Conservation (phyloP, 2,329 filamentous ascomycete species). For the Colletotrichum echinochloae region DNA sequence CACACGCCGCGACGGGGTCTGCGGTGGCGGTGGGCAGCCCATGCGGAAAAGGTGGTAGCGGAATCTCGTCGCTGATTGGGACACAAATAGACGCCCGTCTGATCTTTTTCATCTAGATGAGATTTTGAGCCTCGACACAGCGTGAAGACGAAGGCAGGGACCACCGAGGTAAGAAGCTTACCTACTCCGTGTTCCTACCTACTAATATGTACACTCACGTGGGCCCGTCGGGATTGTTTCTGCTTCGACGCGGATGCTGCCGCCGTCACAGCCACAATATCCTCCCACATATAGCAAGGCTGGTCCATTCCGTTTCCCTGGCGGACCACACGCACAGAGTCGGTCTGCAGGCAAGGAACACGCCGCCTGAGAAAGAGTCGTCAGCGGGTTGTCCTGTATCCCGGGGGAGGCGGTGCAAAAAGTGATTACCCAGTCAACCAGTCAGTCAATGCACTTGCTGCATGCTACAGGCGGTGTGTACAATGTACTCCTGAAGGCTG, state of each 20-base stretch:
- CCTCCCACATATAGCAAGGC: neutral
- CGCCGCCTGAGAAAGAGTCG: constrained; percentile 11
- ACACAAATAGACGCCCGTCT: neutral
- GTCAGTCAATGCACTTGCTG: neutral
- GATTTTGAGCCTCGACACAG: constrained; percentile 12
- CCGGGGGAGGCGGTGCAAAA: constrained; percentile 11
- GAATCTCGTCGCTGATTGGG: constrained; percentile 3
- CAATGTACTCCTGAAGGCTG: neutral
- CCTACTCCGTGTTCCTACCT: no score
- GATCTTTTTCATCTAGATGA: neutral
- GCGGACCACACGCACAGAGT: neutral
- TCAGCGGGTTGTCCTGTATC: neutral
- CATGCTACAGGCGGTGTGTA: neutral
- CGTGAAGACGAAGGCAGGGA: constrained; percentile 2
- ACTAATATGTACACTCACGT: no score
- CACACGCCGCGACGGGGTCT: neutral
- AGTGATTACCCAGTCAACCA: neutral
- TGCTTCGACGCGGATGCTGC: constrained; percentile 23
- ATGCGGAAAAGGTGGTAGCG: neutral
- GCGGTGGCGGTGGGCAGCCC: neutral
- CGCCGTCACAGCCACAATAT: constrained; percentile 26
- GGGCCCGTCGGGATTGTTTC: neutral
- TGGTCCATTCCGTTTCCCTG: constrained; percentile 1
- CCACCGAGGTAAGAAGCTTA: neutral
- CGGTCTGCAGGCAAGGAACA: neutral